These are phyloP conservation scores for Corchorus capsularis DNA, from an alignment of 345 rosid species.

Conservation along the genomic window DNA sequence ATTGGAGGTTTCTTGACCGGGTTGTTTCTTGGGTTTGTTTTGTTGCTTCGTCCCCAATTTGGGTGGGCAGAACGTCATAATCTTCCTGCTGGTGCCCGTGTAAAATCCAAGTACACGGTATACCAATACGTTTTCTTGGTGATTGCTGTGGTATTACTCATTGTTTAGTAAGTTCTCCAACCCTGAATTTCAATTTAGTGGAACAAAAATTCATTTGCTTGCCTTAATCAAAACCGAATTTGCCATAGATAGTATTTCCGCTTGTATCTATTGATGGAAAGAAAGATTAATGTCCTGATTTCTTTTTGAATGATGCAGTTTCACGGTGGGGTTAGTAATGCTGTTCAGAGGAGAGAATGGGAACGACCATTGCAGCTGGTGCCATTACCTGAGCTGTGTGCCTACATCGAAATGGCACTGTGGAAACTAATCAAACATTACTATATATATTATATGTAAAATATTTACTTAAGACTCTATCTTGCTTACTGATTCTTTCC, in stretches of 20 bases:
- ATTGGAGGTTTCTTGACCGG: conserved; percentile 85
- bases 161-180: conserved; percentile 55
- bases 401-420: conserved; percentile 91
- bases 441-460: neutral
- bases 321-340: conserved; percentile 67
- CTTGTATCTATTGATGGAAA: neutral
- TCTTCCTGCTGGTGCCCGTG: conserved; percentile 48
- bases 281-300: neutral
- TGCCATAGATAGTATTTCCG: neutral
- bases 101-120: conserved; percentile 66
- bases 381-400: conserved; percentile 90
- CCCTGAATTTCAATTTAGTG: neutral
- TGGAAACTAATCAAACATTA: conserved; percentile 27
- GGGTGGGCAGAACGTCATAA: conserved; percentile 62
- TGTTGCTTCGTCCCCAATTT: conserved; percentile 74
- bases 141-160: conserved; percentile 47
- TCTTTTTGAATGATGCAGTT: conserved; percentile 42
- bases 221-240: neutral
- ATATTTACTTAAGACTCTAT: neutral
- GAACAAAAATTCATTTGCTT: neutral
- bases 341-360: conserved; percentile 84
- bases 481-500: neutral
- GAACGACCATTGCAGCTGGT: conserved; percentile 93
- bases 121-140: conserved; percentile 69
- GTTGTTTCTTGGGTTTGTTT: conserved; percentile 65